Evolutionary conservation across 345 rosid species (phyloP).

Genomic region (Brassica cretica): DNA sequence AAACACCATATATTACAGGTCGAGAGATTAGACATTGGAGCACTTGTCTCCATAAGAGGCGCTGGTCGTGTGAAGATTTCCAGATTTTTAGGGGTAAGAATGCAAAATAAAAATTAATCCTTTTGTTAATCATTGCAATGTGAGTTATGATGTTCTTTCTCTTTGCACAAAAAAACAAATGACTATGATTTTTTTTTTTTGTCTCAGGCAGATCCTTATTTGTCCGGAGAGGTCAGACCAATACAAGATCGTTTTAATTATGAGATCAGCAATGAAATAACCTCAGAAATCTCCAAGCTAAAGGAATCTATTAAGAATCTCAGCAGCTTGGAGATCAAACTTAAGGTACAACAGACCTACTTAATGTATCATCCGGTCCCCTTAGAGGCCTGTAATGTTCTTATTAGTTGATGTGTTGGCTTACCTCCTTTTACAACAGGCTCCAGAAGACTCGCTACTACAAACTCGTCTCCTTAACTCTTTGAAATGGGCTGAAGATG

Average conservation of each 20-base stretch:
- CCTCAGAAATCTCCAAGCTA: slow-evolving; percentile 44
- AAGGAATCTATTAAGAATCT: slow-evolving; percentile 61
- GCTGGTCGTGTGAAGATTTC: slow-evolving; percentile 66
- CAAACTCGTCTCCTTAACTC: slow-evolving; percentile 66
- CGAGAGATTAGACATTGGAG: slow-evolving; percentile 70
- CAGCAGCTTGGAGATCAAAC: slow-evolving; percentile 72
- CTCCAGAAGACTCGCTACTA: slow-evolving; percentile 55
- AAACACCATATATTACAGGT: slow-evolving; percentile 46
- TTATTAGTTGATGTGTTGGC: not conserved
- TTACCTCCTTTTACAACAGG: slow-evolving; percentile 43
- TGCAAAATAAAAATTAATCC: not conserved
- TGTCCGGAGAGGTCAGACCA: slow-evolving; percentile 70
- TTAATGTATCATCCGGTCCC: not conserved
- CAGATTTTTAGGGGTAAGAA: slow-evolving; percentile 52
- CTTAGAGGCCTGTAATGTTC: not conserved
- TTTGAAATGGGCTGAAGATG: slow-evolving; percentile 63
- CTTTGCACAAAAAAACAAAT: not conserved
- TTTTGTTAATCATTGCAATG: not conserved
- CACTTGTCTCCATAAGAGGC: slow-evolving; percentile 68
- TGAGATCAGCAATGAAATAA: slow-evolving; percentile 37
- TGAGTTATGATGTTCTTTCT: not conserved
- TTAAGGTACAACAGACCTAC: slow-evolving; percentile 53
- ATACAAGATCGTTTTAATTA: slow-evolving; percentile 48
- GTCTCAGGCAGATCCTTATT: slow-evolving; percentile 74
- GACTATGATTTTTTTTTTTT: not conserved